Evolutionary conservation across 352 stramenopile species (phyloP), one percentile per base, ranked within the genome.

Genomic region (Phytophthora nicotianae): DNA sequence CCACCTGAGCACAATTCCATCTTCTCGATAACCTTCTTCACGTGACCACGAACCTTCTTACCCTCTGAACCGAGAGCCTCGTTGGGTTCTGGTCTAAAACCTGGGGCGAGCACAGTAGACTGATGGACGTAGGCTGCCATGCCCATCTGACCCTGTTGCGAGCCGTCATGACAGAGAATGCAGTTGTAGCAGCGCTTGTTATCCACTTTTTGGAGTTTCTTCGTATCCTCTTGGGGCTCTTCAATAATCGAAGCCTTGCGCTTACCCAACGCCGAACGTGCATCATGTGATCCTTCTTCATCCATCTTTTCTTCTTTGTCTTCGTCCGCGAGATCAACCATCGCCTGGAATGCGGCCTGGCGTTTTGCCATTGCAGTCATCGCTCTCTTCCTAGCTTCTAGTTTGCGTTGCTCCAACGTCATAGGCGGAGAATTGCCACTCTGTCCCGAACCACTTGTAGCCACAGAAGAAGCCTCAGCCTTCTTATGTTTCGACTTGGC

Each of bases 121-220:
- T 96, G 88, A 53, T 96, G 88, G 9, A 95, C 83, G 47, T 94
- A 92, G 5, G 86, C 88, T 13, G 81, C 83, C 58, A 94, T 84
- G 20, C 88, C 86, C 84, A 96, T 93, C 54, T 95, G 84, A n/a
- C 77, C 78, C 55, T 89, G 81, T 21, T 60, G 77, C n/a, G 81
- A 85, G 14, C 67, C 88, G 49, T 96, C 88, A 59, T 96, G 88
- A 41, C 88, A 96, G 23, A 96, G 70, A 33, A 96, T 96, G 49
- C 88, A 96, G 56, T 89, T 91, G 70, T 76, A 79, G 29, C 67
- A 71, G 10, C 40, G 27, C n/a, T 86, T 69, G 10, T 70, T 77
- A 5, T 72, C 65, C 14, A 77, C 32, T 56, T 86, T 81, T 29
- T 76, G 77, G 13, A 71, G 70, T 65, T 92, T 91, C 16, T 65